Conservation (phyloP, 192 early-diverging fungal species). For the Coemansia sp. region DNA sequence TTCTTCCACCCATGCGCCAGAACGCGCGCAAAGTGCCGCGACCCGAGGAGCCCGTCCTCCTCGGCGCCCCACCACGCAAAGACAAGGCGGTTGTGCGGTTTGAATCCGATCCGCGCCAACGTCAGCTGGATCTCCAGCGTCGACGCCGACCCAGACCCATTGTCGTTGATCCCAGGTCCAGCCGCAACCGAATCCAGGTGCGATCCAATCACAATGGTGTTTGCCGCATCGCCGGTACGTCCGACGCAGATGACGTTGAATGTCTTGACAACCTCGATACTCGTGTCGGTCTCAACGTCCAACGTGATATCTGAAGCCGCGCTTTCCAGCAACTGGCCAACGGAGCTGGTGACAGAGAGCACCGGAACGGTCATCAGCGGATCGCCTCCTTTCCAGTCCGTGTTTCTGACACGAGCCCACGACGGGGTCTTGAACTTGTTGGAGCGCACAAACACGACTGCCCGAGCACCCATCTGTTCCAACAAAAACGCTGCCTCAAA, state of each 20-base stretch:
- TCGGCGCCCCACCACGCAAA: constrained; percentile 79
- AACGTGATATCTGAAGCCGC: constrained; percentile 27
- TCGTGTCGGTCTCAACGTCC: constrained; percentile 55
- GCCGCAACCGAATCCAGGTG: constrained; percentile 70
- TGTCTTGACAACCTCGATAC: constrained; percentile 59
- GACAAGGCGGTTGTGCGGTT: constrained; percentile 60
- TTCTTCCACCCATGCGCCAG: constrained; percentile 50
- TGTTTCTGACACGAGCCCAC: constrained; percentile 57
- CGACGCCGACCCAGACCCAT: constrained; percentile 63
- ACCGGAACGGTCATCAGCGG: constrained; percentile 63
- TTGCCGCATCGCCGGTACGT: constrained; percentile 45
- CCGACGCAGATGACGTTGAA: constrained; percentile 66
- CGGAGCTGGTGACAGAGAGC: constrained; percentile 59
- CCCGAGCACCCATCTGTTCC: constrained; percentile 61
- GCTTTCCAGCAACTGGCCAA: constrained; percentile 55
- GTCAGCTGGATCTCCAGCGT: constrained; percentile 63
- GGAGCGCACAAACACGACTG: constrained; percentile 61
- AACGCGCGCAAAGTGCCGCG: constrained; percentile 60
- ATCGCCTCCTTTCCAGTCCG: constrained; percentile 67
- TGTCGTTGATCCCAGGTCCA: constrained; percentile 72
- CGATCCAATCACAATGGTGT: constrained; percentile 62
- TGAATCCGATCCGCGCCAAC: constrained; percentile 46
- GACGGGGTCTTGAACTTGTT: constrained; percentile 49
- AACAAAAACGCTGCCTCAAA: constrained; percentile 61
- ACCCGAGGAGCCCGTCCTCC: constrained; percentile 68